Conservation (phyloP, 2,329 filamentous ascomycete genomes). For the Fusarium secorum region DNA sequence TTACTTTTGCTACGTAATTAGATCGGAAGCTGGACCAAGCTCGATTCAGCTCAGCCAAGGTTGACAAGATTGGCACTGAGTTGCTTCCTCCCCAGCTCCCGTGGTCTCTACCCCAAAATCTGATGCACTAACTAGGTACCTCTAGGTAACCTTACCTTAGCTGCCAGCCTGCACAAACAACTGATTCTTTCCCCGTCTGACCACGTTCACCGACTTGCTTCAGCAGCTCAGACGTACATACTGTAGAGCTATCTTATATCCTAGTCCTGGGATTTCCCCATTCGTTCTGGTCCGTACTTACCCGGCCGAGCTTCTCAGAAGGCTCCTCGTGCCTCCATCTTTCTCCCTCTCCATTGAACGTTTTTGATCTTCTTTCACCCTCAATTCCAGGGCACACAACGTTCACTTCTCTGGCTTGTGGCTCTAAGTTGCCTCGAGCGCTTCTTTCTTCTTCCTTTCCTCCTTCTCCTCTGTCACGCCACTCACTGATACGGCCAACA, state of each 20-base stretch:
- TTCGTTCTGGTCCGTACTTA: conserved; percentile 17
- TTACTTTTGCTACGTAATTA: neutral
- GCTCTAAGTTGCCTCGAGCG: conserved; percentile 6
- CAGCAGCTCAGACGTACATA: neutral
- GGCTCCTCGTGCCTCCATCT: conserved; percentile 9
- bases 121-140: neutral
- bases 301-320: neutral
- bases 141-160: neutral
- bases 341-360: conserved; percentile 14
- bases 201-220: conserved; percentile 28
- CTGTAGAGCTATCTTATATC: neutral
- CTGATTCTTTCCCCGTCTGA: conserved; percentile 16
- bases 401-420: conserved; percentile 21
- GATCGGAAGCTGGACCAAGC: neutral
- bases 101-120: neutral
- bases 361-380: conserved; percentile 13
- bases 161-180: neutral
- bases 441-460: conserved; percentile 23
- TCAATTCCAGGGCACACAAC: conserved; percentile 19
- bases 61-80: neutral
- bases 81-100: neutral
- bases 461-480: neutral
- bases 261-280: conserved; percentile 4
- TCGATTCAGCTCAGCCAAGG: conserved; percentile 17
- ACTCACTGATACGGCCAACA: conserved; percentile 9